These are phyloP conservation scores for Sporothrix mexicana DNA, from an alignment of 2,329 filamentous ascomycete genomes.

Conservation along the genomic window DNA sequence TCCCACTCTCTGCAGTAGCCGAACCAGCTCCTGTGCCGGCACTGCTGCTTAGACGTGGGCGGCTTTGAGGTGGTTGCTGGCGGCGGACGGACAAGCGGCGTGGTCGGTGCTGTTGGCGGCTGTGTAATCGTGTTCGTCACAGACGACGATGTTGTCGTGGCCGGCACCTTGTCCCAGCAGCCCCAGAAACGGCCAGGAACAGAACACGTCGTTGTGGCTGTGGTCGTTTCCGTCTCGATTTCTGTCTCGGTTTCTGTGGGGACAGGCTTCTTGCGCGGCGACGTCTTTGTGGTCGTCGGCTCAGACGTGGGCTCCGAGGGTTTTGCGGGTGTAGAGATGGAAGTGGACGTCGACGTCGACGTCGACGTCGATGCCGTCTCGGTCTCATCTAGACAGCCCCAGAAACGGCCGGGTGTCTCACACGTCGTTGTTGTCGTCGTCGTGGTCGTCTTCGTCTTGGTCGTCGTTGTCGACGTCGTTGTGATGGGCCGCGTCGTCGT, in stretches of 20 bases:
- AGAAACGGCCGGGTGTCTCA: slow-evolving; percentile 68
- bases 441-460: slow-evolving; percentile 52
- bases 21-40: slow-evolving; percentile 50
- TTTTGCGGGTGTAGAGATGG: slow-evolving; percentile 41
- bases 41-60: slow-evolving; percentile 42
- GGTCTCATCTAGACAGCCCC: slow-evolving; percentile 63
- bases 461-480: slow-evolving; percentile 44
- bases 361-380: slow-evolving; percentile 43
- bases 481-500: slow-evolving; percentile 54
- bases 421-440: slow-evolving; percentile 59
- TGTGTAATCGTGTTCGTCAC: slow-evolving; percentile 32
- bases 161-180: slow-evolving; percentile 37
- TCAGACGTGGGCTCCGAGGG: slow-evolving; percentile 16
- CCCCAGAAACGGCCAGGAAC: slow-evolving; percentile 40
- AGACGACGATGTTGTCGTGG: slow-evolving; percentile 4
- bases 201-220: slow-evolving; percentile 36
- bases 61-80: slow-evolving; percentile 37
- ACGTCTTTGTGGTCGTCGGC: slow-evolving; percentile 35
- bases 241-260: slow-evolving; percentile 9
- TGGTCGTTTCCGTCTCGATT: too few relatives aligned
- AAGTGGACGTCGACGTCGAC: slow-evolving; percentile 43
- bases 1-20: slow-evolving; percentile 51
- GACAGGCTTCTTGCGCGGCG: slow-evolving; percentile 42
- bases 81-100: slow-evolving; percentile 30
- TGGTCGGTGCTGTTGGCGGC: slow-evolving; percentile 28